These are phyloP conservation scores for Solanum medicagineum DNA, from an alignment of 257 asterid species.

Conservation along the genomic window DNA sequence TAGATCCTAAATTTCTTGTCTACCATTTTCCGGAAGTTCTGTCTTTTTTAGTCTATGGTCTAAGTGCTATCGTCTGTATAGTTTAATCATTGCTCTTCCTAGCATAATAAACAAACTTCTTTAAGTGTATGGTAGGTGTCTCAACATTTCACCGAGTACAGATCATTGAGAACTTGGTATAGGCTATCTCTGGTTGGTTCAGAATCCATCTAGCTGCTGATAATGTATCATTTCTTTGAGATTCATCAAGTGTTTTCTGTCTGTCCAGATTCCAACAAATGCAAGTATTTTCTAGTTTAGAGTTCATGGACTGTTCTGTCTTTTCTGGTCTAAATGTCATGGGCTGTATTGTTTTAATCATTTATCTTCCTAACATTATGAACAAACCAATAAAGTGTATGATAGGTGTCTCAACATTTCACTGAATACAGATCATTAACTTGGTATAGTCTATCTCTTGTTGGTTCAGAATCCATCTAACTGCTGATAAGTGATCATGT, in stretches of 20 bases:
- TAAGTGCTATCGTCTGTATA: neutral
- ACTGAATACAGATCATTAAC: neutral
- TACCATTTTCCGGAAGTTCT: neutral
- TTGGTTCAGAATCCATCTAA: neutral
- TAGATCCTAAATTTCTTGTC: neutral
- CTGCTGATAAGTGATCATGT: neutral
- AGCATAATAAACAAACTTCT: neutral
- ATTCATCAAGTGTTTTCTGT: neutral
- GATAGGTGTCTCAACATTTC: neutral
- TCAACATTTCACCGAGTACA: neutral
- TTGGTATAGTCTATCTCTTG: neutral
- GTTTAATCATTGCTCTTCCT: neutral
- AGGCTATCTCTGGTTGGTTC: neutral
- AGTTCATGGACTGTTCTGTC: neutral
- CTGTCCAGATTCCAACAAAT: conserved; percentile 52
- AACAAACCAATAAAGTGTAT: neutral
- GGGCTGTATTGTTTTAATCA: neutral
- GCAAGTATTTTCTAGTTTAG: neutral
- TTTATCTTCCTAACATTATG: neutral
- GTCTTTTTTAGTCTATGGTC: neutral
- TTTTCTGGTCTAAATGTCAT: neutral
- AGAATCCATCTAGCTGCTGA: neutral
- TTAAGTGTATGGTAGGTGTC: neutral
- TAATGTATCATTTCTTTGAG: neutral
- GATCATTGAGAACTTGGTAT: neutral